A percentile compares a stretch with the other conserved stretches of the same genome.
Evolutionary conservation across 2,329 filamentous ascomycete species (phyloP).

Genomic region (Cladosporium velox): DNA sequence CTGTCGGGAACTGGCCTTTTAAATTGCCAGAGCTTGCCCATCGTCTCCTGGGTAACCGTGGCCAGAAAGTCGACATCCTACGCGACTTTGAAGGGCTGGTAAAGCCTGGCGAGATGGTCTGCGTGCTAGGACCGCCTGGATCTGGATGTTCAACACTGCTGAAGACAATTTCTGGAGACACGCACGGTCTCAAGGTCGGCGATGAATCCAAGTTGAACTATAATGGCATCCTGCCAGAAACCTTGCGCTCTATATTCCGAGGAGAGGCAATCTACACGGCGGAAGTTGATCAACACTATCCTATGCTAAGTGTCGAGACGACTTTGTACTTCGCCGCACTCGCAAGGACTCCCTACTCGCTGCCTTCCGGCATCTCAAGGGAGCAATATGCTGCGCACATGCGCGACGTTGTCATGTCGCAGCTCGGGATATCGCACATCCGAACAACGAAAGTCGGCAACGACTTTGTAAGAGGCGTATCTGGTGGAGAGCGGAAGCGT

Average conservation of each 20-base stretch:
- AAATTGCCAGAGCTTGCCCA: conserved; percentile 9
- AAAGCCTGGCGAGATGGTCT: conserved; percentile 71
- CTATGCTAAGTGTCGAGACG: conserved; percentile 73
- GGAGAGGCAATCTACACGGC: conserved; percentile 87
- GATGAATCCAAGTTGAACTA: conserved; percentile 76
- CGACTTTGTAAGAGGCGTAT: conserved; percentile 73
- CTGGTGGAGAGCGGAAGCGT: conserved; percentile 74
- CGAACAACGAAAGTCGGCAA: conserved; percentile 72
- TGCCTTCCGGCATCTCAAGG: conserved; percentile 60
- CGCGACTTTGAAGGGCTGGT: conserved; percentile 68
- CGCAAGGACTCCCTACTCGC: conserved; percentile 64
- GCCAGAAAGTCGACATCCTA: conserved; percentile 59
- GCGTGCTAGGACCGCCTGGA: conserved; percentile 71
- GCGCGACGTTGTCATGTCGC: conserved; percentile 72
- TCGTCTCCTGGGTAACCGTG: conserved; percentile 23
- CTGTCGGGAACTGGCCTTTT: conserved; percentile 43
- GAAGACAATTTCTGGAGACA: conserved; percentile 81
- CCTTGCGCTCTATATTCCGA: conserved; percentile 76
- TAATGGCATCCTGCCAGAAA: conserved; percentile 69
- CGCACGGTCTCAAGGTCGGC: conserved; percentile 75
- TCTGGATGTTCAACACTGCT: conserved; percentile 81
- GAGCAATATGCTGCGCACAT: conserved; percentile 62
- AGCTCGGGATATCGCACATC: conserved; percentile 73
- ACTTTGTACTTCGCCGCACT: conserved; percentile 78
- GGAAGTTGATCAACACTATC: conserved; percentile 81